These are phyloP conservation scores for Fusarium lateritium DNA, from an alignment of 2,329 filamentous ascomycete genomes.

Conservation along the genomic window DNA sequence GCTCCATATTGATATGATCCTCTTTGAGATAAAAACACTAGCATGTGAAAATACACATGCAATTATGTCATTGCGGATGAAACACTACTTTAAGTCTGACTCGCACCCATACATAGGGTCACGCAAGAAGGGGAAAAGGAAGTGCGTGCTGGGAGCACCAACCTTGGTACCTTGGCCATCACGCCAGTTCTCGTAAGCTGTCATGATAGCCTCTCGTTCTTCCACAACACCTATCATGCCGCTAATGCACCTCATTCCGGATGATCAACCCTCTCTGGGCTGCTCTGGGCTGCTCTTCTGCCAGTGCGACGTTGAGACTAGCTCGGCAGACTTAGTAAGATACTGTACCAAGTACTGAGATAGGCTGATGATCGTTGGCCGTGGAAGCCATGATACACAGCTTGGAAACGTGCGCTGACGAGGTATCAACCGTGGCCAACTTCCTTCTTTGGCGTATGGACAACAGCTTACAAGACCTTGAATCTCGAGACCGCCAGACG, in stretches of 20 bases:
- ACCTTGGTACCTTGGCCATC: neutral
- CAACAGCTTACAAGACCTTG: neutral
- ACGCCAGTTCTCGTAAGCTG: neutral
- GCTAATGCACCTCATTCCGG: constrained; percentile 16
- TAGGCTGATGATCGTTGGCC: neutral
- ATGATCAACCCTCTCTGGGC: neutral
- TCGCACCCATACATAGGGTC: neutral
- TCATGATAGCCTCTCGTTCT: constrained; percentile 15
- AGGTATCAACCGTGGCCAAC: neutral
- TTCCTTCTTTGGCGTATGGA: constrained; percentile 1
- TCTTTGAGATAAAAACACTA: neutral
- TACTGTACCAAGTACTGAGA: too few relatives aligned
- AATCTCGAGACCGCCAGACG: constrained; percentile 25
- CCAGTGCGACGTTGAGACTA: constrained; percentile 12
- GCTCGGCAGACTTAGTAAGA: constrained; percentile 1
- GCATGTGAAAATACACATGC: neutral
- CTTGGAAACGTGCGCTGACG: constrained; percentile 16
- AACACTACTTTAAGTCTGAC: constrained; percentile 5
- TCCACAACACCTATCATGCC: constrained; percentile 5
- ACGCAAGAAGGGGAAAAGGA: neutral
- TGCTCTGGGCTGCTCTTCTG: constrained; percentile 10
- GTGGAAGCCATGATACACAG: constrained; percentile 21
- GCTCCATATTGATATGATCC: neutral
- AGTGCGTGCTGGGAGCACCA: neutral
- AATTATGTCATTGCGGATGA: neutral